Evolutionary conservation across 2,329 filamentous ascomycete species (phyloP), one percentile per base, ranked within the genome.

Genomic region (Penicillium sp.): DNA sequence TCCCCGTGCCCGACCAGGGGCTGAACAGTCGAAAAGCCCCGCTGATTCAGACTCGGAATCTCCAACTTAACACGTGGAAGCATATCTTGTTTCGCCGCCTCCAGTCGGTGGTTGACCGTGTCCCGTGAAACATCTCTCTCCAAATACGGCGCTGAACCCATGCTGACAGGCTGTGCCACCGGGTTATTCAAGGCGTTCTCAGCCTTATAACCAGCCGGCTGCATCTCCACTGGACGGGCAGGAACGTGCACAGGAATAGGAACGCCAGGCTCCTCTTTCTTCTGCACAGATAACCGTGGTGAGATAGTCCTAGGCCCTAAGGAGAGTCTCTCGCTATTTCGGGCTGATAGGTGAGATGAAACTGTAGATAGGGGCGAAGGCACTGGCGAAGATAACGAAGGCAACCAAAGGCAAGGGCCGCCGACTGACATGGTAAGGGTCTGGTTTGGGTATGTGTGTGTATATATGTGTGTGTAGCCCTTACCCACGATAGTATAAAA

Each of bases 401-500:
- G 66, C 56, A 72, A 61, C 71, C 71, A 74, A 53, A 71, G 68
- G 63, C 71, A 73, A 63, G 71, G 73, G 47, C 72, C 73, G 49
- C 67, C 73, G 62, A 69, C 72, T 64, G 73, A 73, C 67, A 73
- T 73, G 68, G 59, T 73, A 69, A 64, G 51, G 60, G 46, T 50
- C 50, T 50, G 19, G 48, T 50, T 48, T 43, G 50, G 43, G 27
- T 38, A 54, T 51, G 31, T 38, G 40, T 54, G 42, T 27, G 27
- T 54, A 35, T 25, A 50, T 50, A 38, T 50, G 46, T 52, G 45
- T 56, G 56, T 52, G 56, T 52, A 45, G 40, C 55, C 52, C 50
- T 54, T 41, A 43, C 37, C 43, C 56, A 47, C 19, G 33, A 53
- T 50, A 50, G 43, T 37, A 41, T 33, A 46, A 56, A 51, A 35